Base-by-base conservation (phyloP, 148 eudicot genomes). In the Vaccinium vitisidaea region DNA sequence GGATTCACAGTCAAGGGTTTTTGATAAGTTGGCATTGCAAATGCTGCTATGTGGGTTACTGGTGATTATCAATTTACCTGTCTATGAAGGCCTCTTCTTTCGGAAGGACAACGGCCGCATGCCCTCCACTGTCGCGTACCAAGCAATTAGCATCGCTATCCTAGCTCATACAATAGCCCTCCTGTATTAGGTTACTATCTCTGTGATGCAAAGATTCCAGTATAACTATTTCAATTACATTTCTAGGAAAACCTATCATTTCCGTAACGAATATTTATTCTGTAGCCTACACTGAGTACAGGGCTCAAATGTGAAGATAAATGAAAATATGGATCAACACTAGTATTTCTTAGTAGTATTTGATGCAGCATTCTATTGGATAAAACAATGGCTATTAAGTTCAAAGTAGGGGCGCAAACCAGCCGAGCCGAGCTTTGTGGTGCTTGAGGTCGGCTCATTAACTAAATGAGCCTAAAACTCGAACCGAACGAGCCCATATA, bases 41-140 rank as follows among this genome's bases (percentile, higher is more conserved):
- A 84, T 88, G 49, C 25, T 86, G 53, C 8, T 92, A 27, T 88
- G 91, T 85, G 82, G 69, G 58, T 71, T 79, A 36, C 65, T 90
- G 71, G 87, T 90, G 53, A 6, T 85, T 4, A 85, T 91, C 82
- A 88, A 91, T 80, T 59, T 83, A 54, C 94, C 94, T 2, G 77
- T 91, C 61, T 90, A 90, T 78, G 56, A 52, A 65, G 93, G 89
- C 39, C 43, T 90, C 30, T 87, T 91, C 81, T 23, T 91, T 19
- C 90, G 94, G 77, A 91, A 86, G 23, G 94, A 92, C 63, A 86
- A 90, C 32, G 94, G 94, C n/a, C 87, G 83, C 67, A 87, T 92
- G 89, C 93, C 94, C 4, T 77, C 14, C 25, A 84, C 88, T 70
- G 82, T 91, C 67, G 79, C 85, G 14, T 13, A 52, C 15, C 88